Evolutionary conservation across 2,329 filamentous ascomycete species (phyloP).

Genomic region (Monilinia fructigena): DNA sequence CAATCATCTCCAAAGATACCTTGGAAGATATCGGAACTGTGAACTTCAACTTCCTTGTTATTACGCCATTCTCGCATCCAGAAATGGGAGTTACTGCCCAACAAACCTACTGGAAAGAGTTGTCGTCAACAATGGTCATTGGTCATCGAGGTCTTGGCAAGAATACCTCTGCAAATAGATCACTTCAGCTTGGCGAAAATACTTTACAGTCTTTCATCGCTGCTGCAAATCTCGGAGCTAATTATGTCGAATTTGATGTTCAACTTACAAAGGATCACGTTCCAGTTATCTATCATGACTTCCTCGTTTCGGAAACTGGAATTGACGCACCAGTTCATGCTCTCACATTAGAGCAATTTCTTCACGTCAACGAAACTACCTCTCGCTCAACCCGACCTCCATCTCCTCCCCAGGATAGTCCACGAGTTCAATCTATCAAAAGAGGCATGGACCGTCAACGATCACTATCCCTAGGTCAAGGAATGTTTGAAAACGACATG

Average conservation of each 20-base stretch:
- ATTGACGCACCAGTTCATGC: constrained; percentile 96
- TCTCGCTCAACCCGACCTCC: constrained; percentile 48
- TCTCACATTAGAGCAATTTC: constrained; percentile 89
- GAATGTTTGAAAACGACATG: constrained; percentile 36
- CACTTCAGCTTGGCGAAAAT: constrained; percentile 92
- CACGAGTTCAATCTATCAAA: constrained; percentile 29
- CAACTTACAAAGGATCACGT: constrained; percentile 99
- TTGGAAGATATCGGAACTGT: constrained; percentile 91
- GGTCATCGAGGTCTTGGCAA: constrained; percentile 79
- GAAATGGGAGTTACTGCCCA: constrained; percentile 89
- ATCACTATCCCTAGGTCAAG: constrained; percentile 40
- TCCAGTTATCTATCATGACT: constrained; percentile 98
- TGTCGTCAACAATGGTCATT: constrained; percentile 81
- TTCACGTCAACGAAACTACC: constrained; percentile 66
- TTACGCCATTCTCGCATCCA: constrained; percentile 90
- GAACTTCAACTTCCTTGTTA: constrained; percentile 94
- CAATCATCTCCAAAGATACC: constrained; percentile 70
- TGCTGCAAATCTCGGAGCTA: constrained; percentile 84
- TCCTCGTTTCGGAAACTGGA: constrained; percentile 94
- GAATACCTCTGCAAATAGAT: constrained; percentile 79
- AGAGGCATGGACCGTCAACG: constrained; percentile 39
- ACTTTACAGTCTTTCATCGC: constrained; percentile 95
- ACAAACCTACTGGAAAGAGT: constrained; percentile 95
- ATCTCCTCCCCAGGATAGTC: constrained; percentile 44
- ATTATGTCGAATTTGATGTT: constrained; percentile 78